Conservation (phyloP, 306 rosid species). For the peach (Prunus persica) region DNA sequence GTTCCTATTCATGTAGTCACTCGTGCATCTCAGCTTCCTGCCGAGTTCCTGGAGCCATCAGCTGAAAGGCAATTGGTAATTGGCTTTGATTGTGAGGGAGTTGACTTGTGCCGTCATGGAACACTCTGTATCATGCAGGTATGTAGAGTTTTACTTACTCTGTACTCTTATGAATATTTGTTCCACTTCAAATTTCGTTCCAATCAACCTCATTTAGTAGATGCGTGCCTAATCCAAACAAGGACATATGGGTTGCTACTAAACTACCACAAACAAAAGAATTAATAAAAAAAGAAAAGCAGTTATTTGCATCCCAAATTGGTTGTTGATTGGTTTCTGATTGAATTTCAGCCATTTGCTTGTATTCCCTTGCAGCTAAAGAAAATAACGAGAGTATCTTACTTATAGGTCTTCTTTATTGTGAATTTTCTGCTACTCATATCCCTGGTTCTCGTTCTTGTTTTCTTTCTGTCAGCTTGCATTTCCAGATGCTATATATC, state of each 20-base stretch:
- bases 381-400: not conserved
- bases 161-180: not conserved
- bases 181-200: not conserved
- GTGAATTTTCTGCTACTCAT: too few species aligned
- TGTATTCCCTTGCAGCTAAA: not conserved
- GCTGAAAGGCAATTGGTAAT: slow-evolving; percentile 47
- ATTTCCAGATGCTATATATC: slow-evolving; percentile 86
- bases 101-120: slow-evolving; percentile 80
- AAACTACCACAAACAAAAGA: not conserved
- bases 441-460: not conserved
- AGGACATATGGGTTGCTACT: not conserved
- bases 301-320: not conserved
- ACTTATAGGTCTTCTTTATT: not conserved
- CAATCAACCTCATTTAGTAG: not conserved
- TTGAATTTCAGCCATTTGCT: not conserved
- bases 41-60: slow-evolving; percentile 72
- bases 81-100: slow-evolving; percentile 95
- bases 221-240: not conserved
- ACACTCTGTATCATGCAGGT: slow-evolving; percentile 90
- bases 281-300: not conserved
- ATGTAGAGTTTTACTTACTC: slow-evolving; percentile 1
- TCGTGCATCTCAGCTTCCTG: slow-evolving; percentile 71
- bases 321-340: not conserved
- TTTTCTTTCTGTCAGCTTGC: slow-evolving; percentile 66
- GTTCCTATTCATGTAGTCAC: slow-evolving; percentile 73